Evolutionary conservation across 2,329 filamentous ascomycete genomes (phyloP).

Genomic region (Huntiella abstrusa): DNA sequence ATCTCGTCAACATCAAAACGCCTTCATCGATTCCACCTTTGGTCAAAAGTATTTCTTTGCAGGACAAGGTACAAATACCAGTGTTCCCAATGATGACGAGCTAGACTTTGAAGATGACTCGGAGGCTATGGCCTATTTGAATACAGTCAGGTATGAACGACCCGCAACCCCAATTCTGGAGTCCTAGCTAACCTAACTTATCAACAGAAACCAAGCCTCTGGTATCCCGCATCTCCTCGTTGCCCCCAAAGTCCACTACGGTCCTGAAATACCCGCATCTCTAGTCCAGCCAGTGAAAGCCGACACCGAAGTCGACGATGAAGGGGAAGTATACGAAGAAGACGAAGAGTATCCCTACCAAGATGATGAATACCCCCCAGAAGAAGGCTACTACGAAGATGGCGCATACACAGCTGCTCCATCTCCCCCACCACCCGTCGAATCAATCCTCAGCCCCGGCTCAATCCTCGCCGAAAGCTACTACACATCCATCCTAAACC

Average conservation of each 20-base stretch:
- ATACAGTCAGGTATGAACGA: slow-evolving; percentile 46
- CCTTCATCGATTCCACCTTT: slow-evolving; percentile 41
- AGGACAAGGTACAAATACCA: slow-evolving; percentile 32
- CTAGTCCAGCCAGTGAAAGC: slow-evolving; percentile 2
- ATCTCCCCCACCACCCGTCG: slow-evolving; percentile 16
- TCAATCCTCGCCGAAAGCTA: slow-evolving; percentile 42
- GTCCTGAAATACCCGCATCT: slow-evolving; percentile 29
- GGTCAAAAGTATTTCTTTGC: slow-evolving; percentile 58
- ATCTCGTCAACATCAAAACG: slow-evolving; percentile 25
- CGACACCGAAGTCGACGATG: not conserved
- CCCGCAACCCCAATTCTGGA: not conserved
- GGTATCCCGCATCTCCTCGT: slow-evolving; percentile 53
- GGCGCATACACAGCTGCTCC: slow-evolving; percentile 57
- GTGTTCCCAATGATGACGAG: slow-evolving; percentile 32
- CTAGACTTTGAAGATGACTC: slow-evolving; percentile 48
- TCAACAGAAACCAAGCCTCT: slow-evolving; percentile 51
- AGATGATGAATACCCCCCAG: slow-evolving; percentile 28
- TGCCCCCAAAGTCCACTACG: slow-evolving; percentile 31
- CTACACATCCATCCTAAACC: slow-evolving; percentile 43
- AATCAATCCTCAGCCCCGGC: slow-evolving; percentile 18
- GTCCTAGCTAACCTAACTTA: slow-evolving; percentile 19
- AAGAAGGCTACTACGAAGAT: slow-evolving; percentile 51
- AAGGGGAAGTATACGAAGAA: slow-evolving; percentile 15
- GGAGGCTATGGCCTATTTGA: slow-evolving; percentile 52
- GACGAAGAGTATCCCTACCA: slow-evolving; percentile 23